Base-by-base conservation (phyloP, 768 basidiomycete species). In the Agaricus blazei region DNA sequence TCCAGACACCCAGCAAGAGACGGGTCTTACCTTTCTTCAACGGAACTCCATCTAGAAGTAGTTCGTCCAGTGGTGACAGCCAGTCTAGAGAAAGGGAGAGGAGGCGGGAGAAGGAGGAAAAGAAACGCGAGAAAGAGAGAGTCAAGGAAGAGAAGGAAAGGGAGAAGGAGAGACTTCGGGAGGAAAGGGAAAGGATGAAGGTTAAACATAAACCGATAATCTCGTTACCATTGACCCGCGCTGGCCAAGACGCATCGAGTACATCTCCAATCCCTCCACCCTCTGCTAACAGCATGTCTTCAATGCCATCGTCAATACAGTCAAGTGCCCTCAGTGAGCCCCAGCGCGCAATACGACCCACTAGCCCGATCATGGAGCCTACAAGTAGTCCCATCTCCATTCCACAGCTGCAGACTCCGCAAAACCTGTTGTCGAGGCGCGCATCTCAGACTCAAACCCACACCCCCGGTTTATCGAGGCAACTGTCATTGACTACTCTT, bases 181-280 rank as follows among this genome's bases (percentile, higher is more conserved):
- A 29, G 47, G 47, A 48, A 38, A 36, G n/a, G 15, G 48, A 50
- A 19, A n/a, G 36, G 5, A 46, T 48, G 19, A 54, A n/a, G 12
- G 37, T 11, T 14, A 44, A 19, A 47, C 48, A 55, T 31, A 55
- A 55, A 48, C 54, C 54, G 4, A 11, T 55, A 12, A 55, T 55
- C 26, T 55, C 54, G 19, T 19, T 55, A 24, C 54, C 54, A 42
- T 42, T 55, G 47, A 55, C 54, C 12, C 54, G 54, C 42, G 34
- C 26, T 29, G 29, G 26, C 9, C 27, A 7, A 12, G 28, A 27
- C 3, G 28, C 26, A 29, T 14, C 46, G 9, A 28, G n/a, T 7
- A 28, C 12, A 6, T 29, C 42, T 36, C 5, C 28, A 15, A 29
- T 34, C 11, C 34, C 34, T 34, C 34, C 34, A 34, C 34, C 34